These are phyloP conservation scores for Globisporangium ultimum DNA, from an alignment of 352 stramenopile species.

Conservation along the genomic window DNA sequence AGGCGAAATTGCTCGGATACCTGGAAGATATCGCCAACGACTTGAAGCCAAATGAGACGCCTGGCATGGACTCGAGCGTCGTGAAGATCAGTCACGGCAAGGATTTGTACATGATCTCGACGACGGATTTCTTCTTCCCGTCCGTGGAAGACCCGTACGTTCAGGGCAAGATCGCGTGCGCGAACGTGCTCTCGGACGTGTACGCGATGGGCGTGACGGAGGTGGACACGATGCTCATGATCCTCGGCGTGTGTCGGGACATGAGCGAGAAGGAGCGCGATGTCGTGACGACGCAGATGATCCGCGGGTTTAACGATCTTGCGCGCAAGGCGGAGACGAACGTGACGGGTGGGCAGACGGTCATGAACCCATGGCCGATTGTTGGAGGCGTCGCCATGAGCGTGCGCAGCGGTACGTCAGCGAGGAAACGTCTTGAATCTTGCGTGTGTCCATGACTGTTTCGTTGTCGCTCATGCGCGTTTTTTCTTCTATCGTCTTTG, in stretches of 20 bases:
- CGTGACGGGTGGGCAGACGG: slow-evolving; percentile 93
- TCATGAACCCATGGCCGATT: slow-evolving; percentile 96
- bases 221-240: slow-evolving; percentile 95
- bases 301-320: slow-evolving; percentile 92
- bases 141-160: slow-evolving; percentile 93
- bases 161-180: slow-evolving; percentile 91
- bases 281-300: slow-evolving; percentile 93
- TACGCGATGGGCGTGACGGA: slow-evolving; percentile 94
- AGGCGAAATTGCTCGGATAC: slow-evolving; percentile 92
- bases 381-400: slow-evolving; percentile 93
- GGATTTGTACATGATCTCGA: slow-evolving; percentile 90
- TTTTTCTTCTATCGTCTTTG: neutral
- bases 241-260: slow-evolving; percentile 89
- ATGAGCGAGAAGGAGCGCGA: slow-evolving; percentile 91
- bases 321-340: slow-evolving; percentile 84
- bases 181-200: slow-evolving; percentile 93
- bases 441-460: slow-evolving; percentile 2
- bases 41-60: slow-evolving; percentile 90
- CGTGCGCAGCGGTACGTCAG: slow-evolving; percentile 56
- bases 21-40: slow-evolving; percentile 86
- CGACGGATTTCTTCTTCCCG: slow-evolving; percentile 96
- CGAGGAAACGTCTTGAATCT: neutral
- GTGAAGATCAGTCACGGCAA: slow-evolving; percentile 83
- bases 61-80: slow-evolving; percentile 89
- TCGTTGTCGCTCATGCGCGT: neutral